Conservation (phyloP, 768 basidiomycete genomes). For the Strobilomyces echinocephalus region DNA sequence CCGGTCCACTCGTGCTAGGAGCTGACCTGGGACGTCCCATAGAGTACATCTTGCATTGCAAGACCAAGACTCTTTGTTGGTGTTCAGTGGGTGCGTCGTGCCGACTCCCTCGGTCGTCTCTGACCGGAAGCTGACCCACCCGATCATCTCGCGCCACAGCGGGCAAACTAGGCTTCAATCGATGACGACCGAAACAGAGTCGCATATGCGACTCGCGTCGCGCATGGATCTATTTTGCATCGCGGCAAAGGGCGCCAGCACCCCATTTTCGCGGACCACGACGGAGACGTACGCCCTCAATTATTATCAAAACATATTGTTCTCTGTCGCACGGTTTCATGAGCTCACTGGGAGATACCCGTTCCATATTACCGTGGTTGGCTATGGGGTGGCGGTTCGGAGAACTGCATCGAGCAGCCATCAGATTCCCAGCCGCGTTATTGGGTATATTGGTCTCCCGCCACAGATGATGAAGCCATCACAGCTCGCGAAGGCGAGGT, state of each 20-base stretch:
- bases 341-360: conserved; percentile 82
- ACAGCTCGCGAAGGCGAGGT: conserved; percentile 74
- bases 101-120: conserved; percentile 1
- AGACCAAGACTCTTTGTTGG: conserved; percentile 64
- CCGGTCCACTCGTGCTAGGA: conserved; percentile 2
- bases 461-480: conserved; percentile 35
- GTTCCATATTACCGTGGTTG: conserved; percentile 75
- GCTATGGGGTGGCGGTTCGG: conserved; percentile 77
- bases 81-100: conserved; percentile 78
- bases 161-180: conserved; percentile 76
- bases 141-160: conserved; percentile 37
- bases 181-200: conserved; percentile 82
- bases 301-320: conserved; percentile 88
- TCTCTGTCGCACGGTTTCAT: conserved; percentile 84
- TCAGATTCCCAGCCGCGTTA: conserved; percentile 62
- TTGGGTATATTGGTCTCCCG: conserved; percentile 69
- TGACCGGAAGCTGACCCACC: conserved; percentile 15
- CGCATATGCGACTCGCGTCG: conserved; percentile 78
- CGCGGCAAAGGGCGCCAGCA: conserved; percentile 18
- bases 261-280: conserved; percentile 53
- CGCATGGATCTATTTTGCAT: conserved; percentile 47
- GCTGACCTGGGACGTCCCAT: background rate
- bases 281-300: conserved; percentile 87
- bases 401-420: conserved; percentile 76
- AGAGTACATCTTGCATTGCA: conserved; percentile 59